These are phyloP conservation scores for Candida tropicalis DNA, from an alignment of 1,139 yeast genomes.

Conservation along the genomic window DNA sequence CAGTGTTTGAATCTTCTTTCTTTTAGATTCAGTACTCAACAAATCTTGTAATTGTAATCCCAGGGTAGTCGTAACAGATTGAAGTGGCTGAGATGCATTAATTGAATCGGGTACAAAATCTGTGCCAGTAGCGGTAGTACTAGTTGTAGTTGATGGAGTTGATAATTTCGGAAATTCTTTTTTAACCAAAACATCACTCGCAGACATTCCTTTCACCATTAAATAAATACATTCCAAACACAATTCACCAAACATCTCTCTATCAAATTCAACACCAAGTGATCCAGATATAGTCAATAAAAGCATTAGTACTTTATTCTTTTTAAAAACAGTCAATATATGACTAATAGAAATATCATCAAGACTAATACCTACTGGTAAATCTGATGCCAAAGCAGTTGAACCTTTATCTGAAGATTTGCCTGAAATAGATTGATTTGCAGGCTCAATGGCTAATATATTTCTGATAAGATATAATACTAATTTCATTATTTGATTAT, in stretches of 20 bases:
- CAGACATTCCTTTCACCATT: constrained; percentile 59
- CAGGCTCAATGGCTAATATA: constrained; percentile 73
- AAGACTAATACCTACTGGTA: constrained; percentile 55
- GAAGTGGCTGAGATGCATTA: constrained; percentile 18
- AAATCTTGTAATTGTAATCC: constrained; percentile 54
- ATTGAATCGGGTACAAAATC: constrained; percentile 1
- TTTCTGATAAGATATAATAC: constrained; percentile 78
- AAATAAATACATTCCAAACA: constrained; percentile 72
- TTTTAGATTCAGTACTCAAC: constrained; percentile 57
- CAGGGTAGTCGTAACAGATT: constrained; percentile 26
- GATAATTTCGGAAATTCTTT: constrained; percentile 4
- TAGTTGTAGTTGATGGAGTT: neutral
- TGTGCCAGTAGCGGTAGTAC: constrained; percentile 5
- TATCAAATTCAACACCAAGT: constrained; percentile 65
- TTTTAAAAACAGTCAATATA: constrained; percentile 58
- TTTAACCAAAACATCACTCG: constrained; percentile 19
- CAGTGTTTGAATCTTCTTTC: constrained; percentile 53
- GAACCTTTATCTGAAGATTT: constrained; percentile 31
- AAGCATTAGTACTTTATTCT: constrained; percentile 73
- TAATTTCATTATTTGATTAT: constrained; percentile 70
- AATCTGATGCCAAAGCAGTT: constrained; percentile 33
- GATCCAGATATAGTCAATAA: constrained; percentile 69
- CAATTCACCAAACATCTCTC: constrained; percentile 58
- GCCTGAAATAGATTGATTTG: constrained; percentile 51
- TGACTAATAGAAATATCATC: constrained; percentile 73